Conservation (phyloP, 306 rosid species). For the Pyrus betulifolia region DNA sequence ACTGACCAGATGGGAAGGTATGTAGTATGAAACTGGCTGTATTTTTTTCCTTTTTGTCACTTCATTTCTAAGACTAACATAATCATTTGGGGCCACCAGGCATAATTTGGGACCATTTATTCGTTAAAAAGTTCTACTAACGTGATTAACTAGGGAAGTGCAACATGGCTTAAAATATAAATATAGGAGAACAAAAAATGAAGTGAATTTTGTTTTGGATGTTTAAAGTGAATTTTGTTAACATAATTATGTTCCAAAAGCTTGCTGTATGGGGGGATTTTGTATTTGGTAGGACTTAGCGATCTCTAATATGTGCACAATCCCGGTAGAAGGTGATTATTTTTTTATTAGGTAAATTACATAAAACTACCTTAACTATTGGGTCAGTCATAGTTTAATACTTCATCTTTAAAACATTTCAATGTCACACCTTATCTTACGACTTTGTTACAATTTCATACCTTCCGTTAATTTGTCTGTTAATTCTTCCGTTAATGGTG, state of each 20-base stretch:
- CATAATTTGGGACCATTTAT: not conserved
- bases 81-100: not conserved
- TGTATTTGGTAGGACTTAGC: too few relatives aligned
- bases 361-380: too few relatives aligned
- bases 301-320: too few relatives aligned
- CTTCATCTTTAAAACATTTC: too few relatives aligned
- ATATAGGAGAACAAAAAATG: not conserved
- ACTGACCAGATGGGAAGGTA: not conserved
- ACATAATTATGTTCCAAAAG: too few relatives aligned
- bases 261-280: not conserved
- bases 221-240: not conserved
- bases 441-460: too few relatives aligned
- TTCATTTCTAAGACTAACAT: not conserved
- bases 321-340: not conserved
- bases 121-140: not conserved
- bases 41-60: not conserved
- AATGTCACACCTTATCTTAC: too few relatives aligned
- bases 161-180: not conserved
- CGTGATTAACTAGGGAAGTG: not conserved
- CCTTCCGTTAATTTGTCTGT: too few relatives aligned
- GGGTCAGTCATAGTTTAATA: accelerated
- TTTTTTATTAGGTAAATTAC: too few relatives aligned
- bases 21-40: not conserved
- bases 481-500: too few relatives aligned
- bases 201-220: not conserved